These are phyloP conservation scores for Diaporthe eres DNA, from an alignment of 2,329 filamentous ascomycete genomes.

Conservation along the genomic window DNA sequence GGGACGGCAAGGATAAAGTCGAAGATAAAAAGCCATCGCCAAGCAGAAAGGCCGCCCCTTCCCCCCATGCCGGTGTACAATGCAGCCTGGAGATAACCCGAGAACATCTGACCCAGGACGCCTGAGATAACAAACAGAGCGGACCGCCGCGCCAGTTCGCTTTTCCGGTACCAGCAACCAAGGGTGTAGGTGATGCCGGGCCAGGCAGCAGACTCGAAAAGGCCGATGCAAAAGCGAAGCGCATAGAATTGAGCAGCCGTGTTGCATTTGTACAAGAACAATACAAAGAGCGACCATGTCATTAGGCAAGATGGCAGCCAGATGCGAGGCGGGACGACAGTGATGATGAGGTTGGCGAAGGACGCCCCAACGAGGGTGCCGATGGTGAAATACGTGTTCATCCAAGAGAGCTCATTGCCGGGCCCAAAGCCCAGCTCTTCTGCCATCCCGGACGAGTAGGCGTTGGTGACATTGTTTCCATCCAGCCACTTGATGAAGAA, in stretches of 20 bases:
- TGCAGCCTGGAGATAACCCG: conserved; percentile 53
- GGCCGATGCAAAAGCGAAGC: conserved; percentile 67
- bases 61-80: conserved; percentile 53
- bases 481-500: conserved; percentile 64
- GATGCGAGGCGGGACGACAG: conserved; percentile 57
- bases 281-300: conserved; percentile 56
- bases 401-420: conserved; percentile 59
- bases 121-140: conserved; percentile 71
- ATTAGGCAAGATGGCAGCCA: conserved; percentile 57
- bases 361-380: conserved; percentile 61
- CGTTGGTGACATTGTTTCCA: conserved; percentile 62
- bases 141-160: conserved; percentile 70
- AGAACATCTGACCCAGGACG: conserved; percentile 60
- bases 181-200: conserved; percentile 60
- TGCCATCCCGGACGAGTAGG: conserved; percentile 63
- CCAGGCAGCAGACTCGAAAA: conserved; percentile 68
- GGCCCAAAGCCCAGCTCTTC: conserved; percentile 60
- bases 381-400: conserved; percentile 63
- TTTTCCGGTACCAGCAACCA: conserved; percentile 71
- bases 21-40: conserved; percentile 57
- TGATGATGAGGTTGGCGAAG: conserved; percentile 60
- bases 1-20: conserved; percentile 55
- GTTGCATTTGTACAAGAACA: conserved; percentile 57
- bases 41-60: conserved; percentile 51
- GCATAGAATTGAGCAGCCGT: conserved; percentile 58